Evolutionary conservation across 768 basidiomycete species (phyloP).

Genomic region (Hortiboletus flavorubellus): DNA sequence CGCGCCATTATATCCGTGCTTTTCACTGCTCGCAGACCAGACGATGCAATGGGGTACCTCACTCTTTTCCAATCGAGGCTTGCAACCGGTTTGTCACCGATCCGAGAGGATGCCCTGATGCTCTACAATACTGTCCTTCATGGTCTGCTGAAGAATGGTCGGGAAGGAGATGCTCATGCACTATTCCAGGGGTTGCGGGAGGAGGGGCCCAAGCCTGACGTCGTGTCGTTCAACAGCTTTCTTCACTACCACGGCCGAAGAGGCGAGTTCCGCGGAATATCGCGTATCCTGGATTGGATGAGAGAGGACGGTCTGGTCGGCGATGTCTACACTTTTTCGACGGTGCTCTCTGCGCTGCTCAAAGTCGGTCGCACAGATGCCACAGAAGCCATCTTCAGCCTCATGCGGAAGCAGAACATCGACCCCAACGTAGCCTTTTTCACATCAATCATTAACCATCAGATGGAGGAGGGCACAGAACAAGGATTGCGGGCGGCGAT

Average conservation of each 20-base stretch:
- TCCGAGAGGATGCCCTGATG: slow-evolving; percentile 33
- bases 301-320: slow-evolving; percentile 51
- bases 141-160: slow-evolving; percentile 52
- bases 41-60: slow-evolving; percentile 53
- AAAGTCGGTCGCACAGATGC: slow-evolving; percentile 67
- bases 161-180: slow-evolving; percentile 37
- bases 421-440: slow-evolving; percentile 73
- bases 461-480: slow-evolving; percentile 55
- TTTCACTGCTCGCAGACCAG: slow-evolving; percentile 47
- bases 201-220: slow-evolving; percentile 60
- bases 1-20: slow-evolving; percentile 65
- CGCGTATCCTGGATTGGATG: slow-evolving; percentile 56
- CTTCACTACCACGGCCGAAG: slow-evolving; percentile 63
- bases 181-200: slow-evolving; percentile 45
- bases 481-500: slow-evolving; percentile 59
- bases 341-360: slow-evolving; percentile 74
- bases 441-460: slow-evolving; percentile 74
- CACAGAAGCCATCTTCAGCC: slow-evolving; percentile 53
- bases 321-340: slow-evolving; percentile 86
- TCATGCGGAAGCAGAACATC: slow-evolving; percentile 77
- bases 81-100: slow-evolving; percentile 16
- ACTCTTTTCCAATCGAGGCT: slow-evolving; percentile 41
- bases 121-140: slow-evolving; percentile 77
- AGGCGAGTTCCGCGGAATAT: slow-evolving; percentile 61
- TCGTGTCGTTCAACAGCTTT: slow-evolving; percentile 80